Percentiles rank a stretch among this genome's conserved stretches.
phyloP scores from a whole-genome alignment of 768 basidiomycete genomes.

The Chalciporus pseudorubinellus region DNA sequence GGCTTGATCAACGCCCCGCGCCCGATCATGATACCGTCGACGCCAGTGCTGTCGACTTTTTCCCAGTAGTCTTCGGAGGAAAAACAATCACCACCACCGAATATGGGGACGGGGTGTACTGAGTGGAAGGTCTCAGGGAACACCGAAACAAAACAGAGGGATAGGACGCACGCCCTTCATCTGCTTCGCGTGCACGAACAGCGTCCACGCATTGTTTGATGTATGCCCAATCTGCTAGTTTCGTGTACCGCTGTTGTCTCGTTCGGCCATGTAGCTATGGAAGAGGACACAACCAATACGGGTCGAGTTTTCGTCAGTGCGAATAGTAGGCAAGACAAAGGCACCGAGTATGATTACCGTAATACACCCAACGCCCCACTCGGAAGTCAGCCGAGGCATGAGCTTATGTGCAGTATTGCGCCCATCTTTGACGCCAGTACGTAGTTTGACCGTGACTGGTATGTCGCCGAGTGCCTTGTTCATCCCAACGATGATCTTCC shows the following conservation, averaged over 20 bases:
- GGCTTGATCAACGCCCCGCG: conserved; percentile 95
- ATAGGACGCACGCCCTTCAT: conserved; percentile 59
- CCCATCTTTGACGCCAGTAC: conserved; percentile 90
- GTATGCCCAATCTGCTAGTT: conserved; percentile 92
- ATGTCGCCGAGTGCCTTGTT: conserved; percentile 85
- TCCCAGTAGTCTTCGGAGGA: conserved; percentile 82
- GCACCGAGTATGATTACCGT: conserved; percentile 33
- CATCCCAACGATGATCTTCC: conserved; percentile 89
- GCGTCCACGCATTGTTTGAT: conserved; percentile 83
- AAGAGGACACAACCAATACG: background rate
- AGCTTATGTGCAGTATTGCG: conserved; percentile 86
- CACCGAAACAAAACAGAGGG: background rate
- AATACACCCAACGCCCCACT: conserved; percentile 47
- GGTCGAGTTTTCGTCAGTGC: background rate
- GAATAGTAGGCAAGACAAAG: background rate
- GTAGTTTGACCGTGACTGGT: conserved; percentile 87
- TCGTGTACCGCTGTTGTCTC: conserved; percentile 91
- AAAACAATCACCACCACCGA: conserved; percentile 95
- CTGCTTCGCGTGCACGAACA: conserved; percentile 66
- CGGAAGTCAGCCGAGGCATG: conserved; percentile 71
- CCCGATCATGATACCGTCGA: conserved; percentile 95
- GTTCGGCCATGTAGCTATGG: conserved; percentile 91
- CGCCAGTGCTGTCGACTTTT: conserved; percentile 72
- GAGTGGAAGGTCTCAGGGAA: background rate
- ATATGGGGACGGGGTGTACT: conserved; percentile 90